phyloP scores from a whole-genome alignment of 2,329 filamentous ascomycete genomes.

The Beauveria varroae region DNA sequence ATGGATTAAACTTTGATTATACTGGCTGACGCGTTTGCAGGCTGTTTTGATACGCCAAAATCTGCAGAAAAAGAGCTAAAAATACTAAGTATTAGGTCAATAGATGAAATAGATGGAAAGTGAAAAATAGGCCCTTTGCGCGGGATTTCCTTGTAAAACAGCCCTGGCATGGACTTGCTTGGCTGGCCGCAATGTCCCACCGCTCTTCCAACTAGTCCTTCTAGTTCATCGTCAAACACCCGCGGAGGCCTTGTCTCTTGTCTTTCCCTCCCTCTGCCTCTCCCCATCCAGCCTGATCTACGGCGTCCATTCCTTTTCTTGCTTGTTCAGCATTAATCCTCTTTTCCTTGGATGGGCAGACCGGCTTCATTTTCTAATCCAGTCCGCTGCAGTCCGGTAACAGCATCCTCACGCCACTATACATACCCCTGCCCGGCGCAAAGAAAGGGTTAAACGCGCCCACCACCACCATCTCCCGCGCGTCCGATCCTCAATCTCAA shows the following conservation, averaged over 20 bases:
- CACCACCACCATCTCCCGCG: neutral
- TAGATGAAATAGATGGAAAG: too few relatives aligned
- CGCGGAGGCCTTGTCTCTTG: neutral
- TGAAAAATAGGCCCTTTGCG: too few relatives aligned
- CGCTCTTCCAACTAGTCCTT: neutral
- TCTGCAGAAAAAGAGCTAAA: too few relatives aligned
- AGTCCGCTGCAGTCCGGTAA: neutral
- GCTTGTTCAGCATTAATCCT: neutral
- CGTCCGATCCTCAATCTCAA: neutral
- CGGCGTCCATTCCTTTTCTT: constrained; percentile 5
- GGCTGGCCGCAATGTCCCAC: neutral
- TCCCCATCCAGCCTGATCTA: neutral
- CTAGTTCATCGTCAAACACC: neutral
- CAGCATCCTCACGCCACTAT: neutral
- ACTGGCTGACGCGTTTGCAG: too few relatives aligned
- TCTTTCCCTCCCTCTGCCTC: neutral
- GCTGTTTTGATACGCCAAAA: too few relatives aligned
- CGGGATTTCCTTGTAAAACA: neutral
- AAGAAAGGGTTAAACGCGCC: neutral
- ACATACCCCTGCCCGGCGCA: constrained; percentile 1
- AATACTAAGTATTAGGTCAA: too few relatives aligned
- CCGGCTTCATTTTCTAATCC: neutral
- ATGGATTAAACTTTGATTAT: neutral
- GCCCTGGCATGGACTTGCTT: neutral
- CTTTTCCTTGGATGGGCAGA: neutral